phyloP scores from a whole-genome alignment of 352 stramenopile species.

The Globisporangium cederbergense region DNA sequence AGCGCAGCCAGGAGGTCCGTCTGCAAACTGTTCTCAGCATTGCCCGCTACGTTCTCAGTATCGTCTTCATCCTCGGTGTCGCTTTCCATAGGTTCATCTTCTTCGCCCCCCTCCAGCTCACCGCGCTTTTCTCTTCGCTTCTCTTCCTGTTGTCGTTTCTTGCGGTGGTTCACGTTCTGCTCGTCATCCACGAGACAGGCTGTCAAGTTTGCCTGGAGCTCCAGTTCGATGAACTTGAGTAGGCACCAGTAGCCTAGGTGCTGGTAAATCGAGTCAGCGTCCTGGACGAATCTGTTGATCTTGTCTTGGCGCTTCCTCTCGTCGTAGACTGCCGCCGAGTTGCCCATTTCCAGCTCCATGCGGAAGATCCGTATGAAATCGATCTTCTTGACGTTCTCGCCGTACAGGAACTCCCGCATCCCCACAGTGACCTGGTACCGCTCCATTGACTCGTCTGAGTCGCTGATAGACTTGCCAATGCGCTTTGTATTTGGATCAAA shows the following conservation, averaged over 20 bases:
- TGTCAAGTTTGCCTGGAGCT: conserved; percentile 69
- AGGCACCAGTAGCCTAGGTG: conserved; percentile 78
- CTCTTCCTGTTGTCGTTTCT: conserved; percentile 26
- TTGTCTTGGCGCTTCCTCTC: conserved; percentile 72
- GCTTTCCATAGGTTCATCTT: conserved; percentile 19
- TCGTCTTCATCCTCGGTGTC: conserved; percentile 19
- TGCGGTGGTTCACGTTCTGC: conserved; percentile 57
- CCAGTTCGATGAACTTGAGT: conserved; percentile 75
- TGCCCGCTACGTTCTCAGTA: background rate
- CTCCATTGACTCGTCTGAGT: background rate
- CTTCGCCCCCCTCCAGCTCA: conserved; percentile 29
- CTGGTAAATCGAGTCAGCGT: conserved; percentile 55
- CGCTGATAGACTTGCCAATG: background rate
- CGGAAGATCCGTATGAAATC: conserved; percentile 64
- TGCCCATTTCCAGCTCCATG: conserved; percentile 63
- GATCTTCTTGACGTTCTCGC: conserved; percentile 66
- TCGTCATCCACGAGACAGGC: conserved; percentile 60
- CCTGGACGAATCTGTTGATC: conserved; percentile 65
- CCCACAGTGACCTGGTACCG: conserved; percentile 16
- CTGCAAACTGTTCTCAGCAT: background rate
- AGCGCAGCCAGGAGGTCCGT: conserved; percentile 11
- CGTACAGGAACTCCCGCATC: conserved; percentile 61
- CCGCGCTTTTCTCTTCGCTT: background rate
- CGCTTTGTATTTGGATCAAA: conserved; percentile 22
- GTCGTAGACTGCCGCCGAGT: conserved; percentile 68